Base-by-base conservation (phyloP, 352 stramenopile genomes). In the Phytophthora tentaculata region DNA sequence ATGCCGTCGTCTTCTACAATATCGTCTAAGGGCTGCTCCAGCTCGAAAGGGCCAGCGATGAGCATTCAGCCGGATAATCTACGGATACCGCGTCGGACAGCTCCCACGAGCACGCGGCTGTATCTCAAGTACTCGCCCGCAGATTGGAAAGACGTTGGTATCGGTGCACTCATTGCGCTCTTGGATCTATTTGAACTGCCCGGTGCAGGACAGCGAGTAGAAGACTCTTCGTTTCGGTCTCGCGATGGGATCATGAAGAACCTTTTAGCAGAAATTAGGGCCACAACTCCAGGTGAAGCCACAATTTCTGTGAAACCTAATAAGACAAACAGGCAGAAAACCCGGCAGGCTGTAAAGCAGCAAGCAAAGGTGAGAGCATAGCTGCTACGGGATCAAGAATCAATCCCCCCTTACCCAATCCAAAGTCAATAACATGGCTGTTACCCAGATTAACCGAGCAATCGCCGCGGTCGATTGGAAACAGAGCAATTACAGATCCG, bases 121-220 rank as follows among this genome's bases (percentile, higher is more conserved):
- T 88, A 88, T 32, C 69, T 76, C 39, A 93, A 94, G 65, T 95
- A 90, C 28, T 81, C 83, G 0, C 84, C 85, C 7, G 69, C 64
- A 8, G 80, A 84, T 29, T 96, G 84, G 83, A 80, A 61, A 28
- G 83, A 92, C 26, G 86, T 96, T 14, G 88, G 88, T 0, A 77
- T 88, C 5, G 86, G 83, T 2, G 80, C 78, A 19, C 54, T 90
- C 26, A 37, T 89, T 2, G 82, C 86, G 0, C 54, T 96, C 2
- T 49, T 94, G 4, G 86, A 94, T 56, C 53, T 92, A 17, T 86
- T 85, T 37, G 67, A 84, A 50, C 64, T 92, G 12, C 73, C 82
- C 14, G 68, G 67, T 26, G 51, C 56, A 22, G 67, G 64, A 13
- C 54, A 74, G 22, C 56, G 47, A 13, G 48, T 83, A 13, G 54